Base-by-base conservation (phyloP, 1,284 basidiomycete genomes). In the Leucoagaricus sp. region DNA sequence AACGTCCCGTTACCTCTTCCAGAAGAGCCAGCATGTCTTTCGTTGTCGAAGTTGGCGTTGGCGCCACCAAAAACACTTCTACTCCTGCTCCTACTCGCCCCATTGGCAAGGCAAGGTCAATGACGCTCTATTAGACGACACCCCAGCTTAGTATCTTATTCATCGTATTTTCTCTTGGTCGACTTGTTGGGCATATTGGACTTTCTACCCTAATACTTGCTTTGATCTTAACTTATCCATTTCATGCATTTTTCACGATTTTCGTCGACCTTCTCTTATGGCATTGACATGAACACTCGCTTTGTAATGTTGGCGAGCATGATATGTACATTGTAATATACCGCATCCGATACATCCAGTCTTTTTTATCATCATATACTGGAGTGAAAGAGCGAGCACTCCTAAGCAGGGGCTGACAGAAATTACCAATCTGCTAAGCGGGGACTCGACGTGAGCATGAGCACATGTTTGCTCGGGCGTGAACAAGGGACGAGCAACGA, bases 11-110 rank as follows among this genome's bases (percentile, higher is more conserved):
- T 13, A 42, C 55, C 1, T 44, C 42, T 9, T 57, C 55, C 5
- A 46, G 55, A 26, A 57, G 55, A 17, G 55, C 55, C 17, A 57
- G 55, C 13, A 57, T 57, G 55, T 57, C 55, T 13, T 57, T 51
- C 15, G 55, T 49, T 9, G 49, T 51, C 12, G 41, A 57, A 40
- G 49, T 46, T 0, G 42, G 49, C 25, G 55, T 56, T 41, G 41
- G 53, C 25, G 40, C 41, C 13, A 44, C 28, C 38, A 54, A 54
- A 38, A 4, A 28, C 15, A 23, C 52, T 36, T 7, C 42, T 29
- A 25, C 41, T 40, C 5, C 42, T 38, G 2, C 44, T n/a, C 9
- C 44, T 1, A 47, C 53, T 7, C 17, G 31, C 17, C 29, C 49
- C n/a, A n/a, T 4, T 12, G 44, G 31, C 15, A 57, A 57, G 15